These are phyloP conservation scores for Hypoxylon rubiginosum DNA, from an alignment of 2,329 filamentous ascomycete genomes.

Conservation along the genomic window DNA sequence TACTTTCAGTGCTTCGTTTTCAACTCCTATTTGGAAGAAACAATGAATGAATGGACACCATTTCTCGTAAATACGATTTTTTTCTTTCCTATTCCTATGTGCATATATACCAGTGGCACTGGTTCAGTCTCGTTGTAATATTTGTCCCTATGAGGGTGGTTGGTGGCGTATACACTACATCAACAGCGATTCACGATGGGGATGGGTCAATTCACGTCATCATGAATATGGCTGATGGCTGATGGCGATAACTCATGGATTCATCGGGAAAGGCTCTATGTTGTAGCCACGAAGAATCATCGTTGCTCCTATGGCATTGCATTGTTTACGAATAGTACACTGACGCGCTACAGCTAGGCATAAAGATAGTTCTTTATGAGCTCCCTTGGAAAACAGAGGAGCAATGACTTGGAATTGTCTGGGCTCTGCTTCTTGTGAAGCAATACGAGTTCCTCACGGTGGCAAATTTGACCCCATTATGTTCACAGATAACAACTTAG, in stretches of 20 bases:
- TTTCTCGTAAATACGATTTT: conserved; percentile 14
- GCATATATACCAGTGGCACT: neutral
- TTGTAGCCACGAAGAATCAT: too few species aligned
- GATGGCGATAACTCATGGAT: too few species aligned
- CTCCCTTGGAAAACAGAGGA: too few species aligned
- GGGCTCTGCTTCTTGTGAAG: too few species aligned
- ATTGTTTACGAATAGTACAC: too few species aligned
- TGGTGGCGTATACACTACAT: neutral
- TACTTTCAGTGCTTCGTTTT: conserved; percentile 21
- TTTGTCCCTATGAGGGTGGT: neutral
- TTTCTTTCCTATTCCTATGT: conserved; percentile 5
- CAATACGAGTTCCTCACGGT: too few species aligned
- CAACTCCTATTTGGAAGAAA: conserved; percentile 22
- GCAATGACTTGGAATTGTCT: too few species aligned
- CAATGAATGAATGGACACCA: conserved; percentile 25
- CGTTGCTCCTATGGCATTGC: too few species aligned
- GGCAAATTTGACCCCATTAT: neutral
- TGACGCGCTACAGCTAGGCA: too few species aligned
- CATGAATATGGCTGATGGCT: neutral
- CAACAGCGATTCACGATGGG: neutral
- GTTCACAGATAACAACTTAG: neutral
- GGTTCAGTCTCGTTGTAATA: neutral
- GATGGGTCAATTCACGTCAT: neutral
- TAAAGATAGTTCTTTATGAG: too few species aligned
- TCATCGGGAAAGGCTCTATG: neutral